phyloP scores from a whole-genome alignment of 2,329 filamentous ascomycete species.

The Fusarium buxicola region DNA sequence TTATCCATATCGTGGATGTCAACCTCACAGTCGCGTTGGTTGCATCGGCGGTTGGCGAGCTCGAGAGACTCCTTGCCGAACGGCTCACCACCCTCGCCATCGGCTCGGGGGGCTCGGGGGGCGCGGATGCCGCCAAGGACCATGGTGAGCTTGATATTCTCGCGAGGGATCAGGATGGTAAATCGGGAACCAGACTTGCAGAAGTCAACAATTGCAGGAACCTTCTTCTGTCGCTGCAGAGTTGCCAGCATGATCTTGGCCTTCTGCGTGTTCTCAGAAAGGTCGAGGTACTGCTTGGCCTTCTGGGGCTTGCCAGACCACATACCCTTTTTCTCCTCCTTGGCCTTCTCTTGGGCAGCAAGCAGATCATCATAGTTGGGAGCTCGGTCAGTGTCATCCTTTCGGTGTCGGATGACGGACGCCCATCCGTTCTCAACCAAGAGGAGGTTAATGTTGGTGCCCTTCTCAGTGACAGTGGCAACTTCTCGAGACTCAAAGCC shows the following conservation, averaged over 20 bases:
- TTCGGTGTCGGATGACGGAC: constrained; percentile 92
- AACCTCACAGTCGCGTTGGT: constrained; percentile 95
- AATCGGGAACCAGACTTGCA: constrained; percentile 98
- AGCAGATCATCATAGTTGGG: constrained; percentile 93
- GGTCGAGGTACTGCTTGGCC: constrained; percentile 84
- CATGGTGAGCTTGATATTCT: constrained; percentile 94
- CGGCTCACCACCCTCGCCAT: constrained; percentile 84
- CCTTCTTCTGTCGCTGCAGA: constrained; percentile 89
- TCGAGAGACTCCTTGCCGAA: constrained; percentile 96
- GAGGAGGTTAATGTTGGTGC: constrained; percentile 85
- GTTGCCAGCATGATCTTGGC: constrained; percentile 93
- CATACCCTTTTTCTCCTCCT: constrained; percentile 91
- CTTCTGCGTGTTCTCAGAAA: constrained; percentile 92
- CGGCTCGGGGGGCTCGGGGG: constrained; percentile 82
- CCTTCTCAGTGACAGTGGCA: constrained; percentile 84
- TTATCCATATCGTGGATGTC: constrained; percentile 97
- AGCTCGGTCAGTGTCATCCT: constrained; percentile 93
- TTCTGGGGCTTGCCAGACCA: constrained; percentile 93
- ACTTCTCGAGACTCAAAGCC: constrained; percentile 96
- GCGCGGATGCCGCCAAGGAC: constrained; percentile 94
- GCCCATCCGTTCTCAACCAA: constrained; percentile 95
- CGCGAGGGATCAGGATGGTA: constrained; percentile 89
- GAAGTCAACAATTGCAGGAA: constrained; percentile 94
- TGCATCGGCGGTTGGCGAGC: constrained; percentile 86
- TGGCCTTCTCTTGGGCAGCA: constrained; percentile 82